Percentiles rank a stretch among this genome's conserved stretches.
Evolutionary conservation across 2,329 filamentous ascomycete species (phyloP).

Genomic region (Chrysosporium queenslandicum): DNA sequence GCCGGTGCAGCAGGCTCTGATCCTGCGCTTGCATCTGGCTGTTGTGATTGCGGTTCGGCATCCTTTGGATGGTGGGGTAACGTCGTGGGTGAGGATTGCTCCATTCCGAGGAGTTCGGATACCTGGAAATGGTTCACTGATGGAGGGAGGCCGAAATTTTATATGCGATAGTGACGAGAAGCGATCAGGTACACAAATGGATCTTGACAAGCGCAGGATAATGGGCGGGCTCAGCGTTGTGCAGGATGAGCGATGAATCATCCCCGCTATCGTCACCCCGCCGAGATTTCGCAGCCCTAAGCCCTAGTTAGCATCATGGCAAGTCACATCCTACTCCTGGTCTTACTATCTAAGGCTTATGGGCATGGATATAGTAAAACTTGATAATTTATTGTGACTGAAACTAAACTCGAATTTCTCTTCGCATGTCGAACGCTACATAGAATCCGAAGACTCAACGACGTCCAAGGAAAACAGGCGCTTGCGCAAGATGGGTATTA

Average conservation of each 20-base stretch:
- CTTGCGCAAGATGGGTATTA: slow-evolving; percentile 2
- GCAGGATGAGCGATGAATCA: neutral
- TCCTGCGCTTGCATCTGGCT: slow-evolving; percentile 26
- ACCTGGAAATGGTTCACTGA: neutral
- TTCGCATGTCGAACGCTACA: neutral
- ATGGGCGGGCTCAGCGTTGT: neutral
- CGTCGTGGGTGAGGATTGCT: slow-evolving; percentile 13
- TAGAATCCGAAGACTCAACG: no score
- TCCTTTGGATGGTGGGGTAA: slow-evolving; percentile 15
- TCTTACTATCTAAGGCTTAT: neutral
- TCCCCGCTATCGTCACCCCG: slow-evolving; percentile 5
- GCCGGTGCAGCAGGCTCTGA: slow-evolving; percentile 30
- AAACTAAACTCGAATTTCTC: neutral
- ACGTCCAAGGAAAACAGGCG: neutral
- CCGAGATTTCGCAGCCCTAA: slow-evolving; percentile 9
- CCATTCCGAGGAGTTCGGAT: slow-evolving; percentile 11
- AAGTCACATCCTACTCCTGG: neutral
- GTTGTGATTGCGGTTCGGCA: slow-evolving; percentile 12
- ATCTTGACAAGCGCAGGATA: neutral
- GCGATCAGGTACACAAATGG: neutral
- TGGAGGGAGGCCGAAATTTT: neutral
- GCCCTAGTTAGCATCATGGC: slow-evolving; percentile 2
- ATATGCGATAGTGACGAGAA: neutral
- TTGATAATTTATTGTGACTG: neutral
- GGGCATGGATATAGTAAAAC: no score